These are phyloP conservation scores for Aulographum hederae DNA, from an alignment of 2,329 filamentous ascomycete genomes.

Conservation along the genomic window DNA sequence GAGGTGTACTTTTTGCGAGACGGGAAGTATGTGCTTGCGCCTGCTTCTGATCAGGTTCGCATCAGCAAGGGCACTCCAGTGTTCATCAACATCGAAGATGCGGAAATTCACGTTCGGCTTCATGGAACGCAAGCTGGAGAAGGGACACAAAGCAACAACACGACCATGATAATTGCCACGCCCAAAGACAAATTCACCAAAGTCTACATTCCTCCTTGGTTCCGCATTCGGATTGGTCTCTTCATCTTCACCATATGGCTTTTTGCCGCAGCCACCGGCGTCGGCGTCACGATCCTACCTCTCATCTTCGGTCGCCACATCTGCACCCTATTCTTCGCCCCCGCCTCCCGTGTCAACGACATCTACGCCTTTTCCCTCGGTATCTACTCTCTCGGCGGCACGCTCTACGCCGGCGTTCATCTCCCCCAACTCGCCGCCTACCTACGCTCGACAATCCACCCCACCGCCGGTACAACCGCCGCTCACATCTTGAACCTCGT, in stretches of 20 bases:
- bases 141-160: conserved; percentile 15
- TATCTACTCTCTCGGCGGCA: conserved; percentile 58
- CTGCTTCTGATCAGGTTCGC: conserved; percentile 85
- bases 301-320: conserved; percentile 71
- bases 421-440: conserved; percentile 12
- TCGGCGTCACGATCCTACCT: conserved; percentile 71
- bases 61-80: conserved; percentile 71
- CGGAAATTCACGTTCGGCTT: no score
- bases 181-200: conserved; percentile 17
- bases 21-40: conserved; percentile 77
- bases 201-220: conserved; percentile 65
- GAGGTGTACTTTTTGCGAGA: conserved; percentile 39
- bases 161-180: neutral
- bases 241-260: conserved; percentile 88
- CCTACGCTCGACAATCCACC: neutral
- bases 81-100: conserved; percentile 55
- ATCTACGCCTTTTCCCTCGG: conserved; percentile 92
- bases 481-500: conserved; percentile 10
- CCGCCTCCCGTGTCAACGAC: conserved; percentile 63
- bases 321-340: conserved; percentile 27
- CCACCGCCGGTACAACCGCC: no score
- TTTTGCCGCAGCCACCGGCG: conserved; percentile 76
- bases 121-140: conserved; percentile 13
- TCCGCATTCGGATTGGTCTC: conserved; percentile 58
- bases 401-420: conserved; percentile 43